Conservation (phyloP, 257 asterid species). For the Perilla frutescens region DNA sequence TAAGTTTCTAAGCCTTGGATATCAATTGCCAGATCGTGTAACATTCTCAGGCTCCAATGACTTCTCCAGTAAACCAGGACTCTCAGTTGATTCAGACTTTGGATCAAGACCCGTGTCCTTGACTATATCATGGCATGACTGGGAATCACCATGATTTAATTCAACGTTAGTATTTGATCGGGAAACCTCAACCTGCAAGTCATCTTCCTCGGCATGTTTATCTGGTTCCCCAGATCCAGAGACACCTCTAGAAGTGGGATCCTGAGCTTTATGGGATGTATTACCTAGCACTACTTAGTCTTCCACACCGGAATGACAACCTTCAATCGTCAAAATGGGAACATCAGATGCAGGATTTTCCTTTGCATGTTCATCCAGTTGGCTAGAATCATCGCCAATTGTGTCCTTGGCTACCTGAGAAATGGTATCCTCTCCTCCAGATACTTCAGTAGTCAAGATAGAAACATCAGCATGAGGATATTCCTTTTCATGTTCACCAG, state of each 20-base stretch:
- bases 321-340: slow-evolving; percentile 30
- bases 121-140: background rate
- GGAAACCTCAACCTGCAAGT: background rate
- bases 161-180: slow-evolving; percentile 15
- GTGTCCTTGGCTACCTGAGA: slow-evolving; percentile 22
- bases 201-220: slow-evolving; percentile 21
- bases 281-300: slow-evolving; percentile 15
- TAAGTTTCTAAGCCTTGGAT: background rate
- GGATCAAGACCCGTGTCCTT: slow-evolving; percentile 31
- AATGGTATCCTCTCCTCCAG: slow-evolving; percentile 23
- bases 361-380: slow-evolving; percentile 22
- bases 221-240: slow-evolving; percentile 28
- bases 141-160: too few species aligned
- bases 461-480: slow-evolving; percentile 25
- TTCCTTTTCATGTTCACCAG: slow-evolving; percentile 22
- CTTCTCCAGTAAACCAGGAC: slow-evolving; percentile 25
- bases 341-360: slow-evolving; percentile 10
- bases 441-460: slow-evolving; percentile 24
- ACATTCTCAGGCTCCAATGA: slow-evolving; percentile 7
- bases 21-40: background rate
- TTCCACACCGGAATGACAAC: slow-evolving; percentile 19
- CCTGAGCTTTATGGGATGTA: slow-evolving; percentile 13
- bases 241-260: slow-evolving; percentile 32
- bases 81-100: slow-evolving; percentile 33
- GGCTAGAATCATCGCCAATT: slow-evolving; percentile 20